Conservation (phyloP, 2,329 filamentous ascomycete genomes). For the Pleochaeta shiraiana region DNA sequence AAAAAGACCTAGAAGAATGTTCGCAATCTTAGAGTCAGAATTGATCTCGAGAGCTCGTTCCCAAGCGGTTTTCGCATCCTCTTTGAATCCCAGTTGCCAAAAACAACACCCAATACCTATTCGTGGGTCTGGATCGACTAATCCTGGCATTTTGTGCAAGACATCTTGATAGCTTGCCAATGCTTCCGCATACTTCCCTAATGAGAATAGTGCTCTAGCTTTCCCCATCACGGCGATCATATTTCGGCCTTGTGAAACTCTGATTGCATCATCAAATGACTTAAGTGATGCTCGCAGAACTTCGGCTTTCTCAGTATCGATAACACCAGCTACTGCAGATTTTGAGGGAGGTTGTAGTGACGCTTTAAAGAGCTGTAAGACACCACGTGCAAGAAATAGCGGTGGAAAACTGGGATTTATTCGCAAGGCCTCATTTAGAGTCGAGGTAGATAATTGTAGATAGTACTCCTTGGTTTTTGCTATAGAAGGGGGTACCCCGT, state of each 20-base stretch:
- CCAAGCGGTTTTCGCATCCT: constrained; percentile 81
- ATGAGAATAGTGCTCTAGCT: constrained; percentile 65
- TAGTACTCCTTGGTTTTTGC: constrained; percentile 85
- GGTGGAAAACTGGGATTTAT: constrained; percentile 86
- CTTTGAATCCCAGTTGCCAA: constrained; percentile 90
- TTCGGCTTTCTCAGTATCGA: constrained; percentile 55
- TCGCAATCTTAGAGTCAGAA: constrained; percentile 69
- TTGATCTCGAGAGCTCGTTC: constrained; percentile 63
- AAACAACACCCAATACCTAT: constrained; percentile 94
- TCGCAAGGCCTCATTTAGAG: constrained; percentile 84
- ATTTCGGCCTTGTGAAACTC: constrained; percentile 67
- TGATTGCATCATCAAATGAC: constrained; percentile 83
- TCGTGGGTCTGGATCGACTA: constrained; percentile 82
- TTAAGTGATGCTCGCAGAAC: constrained; percentile 70
- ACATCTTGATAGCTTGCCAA: constrained; percentile 73
- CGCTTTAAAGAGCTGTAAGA: constrained; percentile 69
- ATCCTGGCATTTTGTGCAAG: constrained; percentile 61
- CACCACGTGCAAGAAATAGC: constrained; percentile 75
- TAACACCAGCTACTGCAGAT: constrained; percentile 33
- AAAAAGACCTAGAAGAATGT: constrained; percentile 75
- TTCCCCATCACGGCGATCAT: constrained; percentile 85
- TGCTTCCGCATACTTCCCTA: constrained; percentile 70
- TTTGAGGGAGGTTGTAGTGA: constrained; percentile 63
- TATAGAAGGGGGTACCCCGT: constrained; percentile 39
- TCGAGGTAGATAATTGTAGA: constrained; percentile 72